Conservation (phyloP, 257 asterid genomes). For the Catharanthus roseus region DNA sequence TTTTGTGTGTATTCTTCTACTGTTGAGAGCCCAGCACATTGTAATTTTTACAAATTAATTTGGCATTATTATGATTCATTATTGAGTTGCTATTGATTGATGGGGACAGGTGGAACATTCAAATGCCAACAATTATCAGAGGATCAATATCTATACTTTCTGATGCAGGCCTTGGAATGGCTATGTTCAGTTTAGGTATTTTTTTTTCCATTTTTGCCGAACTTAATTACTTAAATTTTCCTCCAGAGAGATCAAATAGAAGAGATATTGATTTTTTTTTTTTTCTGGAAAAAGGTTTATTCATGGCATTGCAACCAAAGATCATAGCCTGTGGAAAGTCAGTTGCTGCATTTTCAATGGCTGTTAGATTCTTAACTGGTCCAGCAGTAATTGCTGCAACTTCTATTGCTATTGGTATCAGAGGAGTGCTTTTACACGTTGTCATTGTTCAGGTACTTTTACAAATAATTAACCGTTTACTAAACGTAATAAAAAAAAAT, state of each 20-base stretch:
- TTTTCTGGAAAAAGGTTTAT: conserved; percentile 45
- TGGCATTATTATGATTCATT: too few species aligned
- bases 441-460: conserved; percentile 79
- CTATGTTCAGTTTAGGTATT: conserved; percentile 87
- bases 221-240: not conserved
- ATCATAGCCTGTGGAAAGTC: conserved; percentile 82
- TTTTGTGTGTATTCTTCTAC: too few species aligned
- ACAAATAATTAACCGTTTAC: too few species aligned
- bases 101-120: conserved; percentile 74
- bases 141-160: conserved; percentile 89
- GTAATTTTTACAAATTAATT: too few species aligned
- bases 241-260: not conserved
- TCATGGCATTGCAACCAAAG: conserved; percentile 96
- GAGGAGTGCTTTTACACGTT: conserved; percentile 75
- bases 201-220: not conserved
- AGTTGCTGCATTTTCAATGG: conserved; percentile 89
- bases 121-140: conserved; percentile 79
- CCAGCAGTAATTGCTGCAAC: conserved; percentile 97
- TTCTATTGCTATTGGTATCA: conserved; percentile 78
- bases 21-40: too few species aligned
- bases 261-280: too few species aligned
- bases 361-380: conserved; percentile 86
- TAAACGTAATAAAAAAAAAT: too few species aligned
- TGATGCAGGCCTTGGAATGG: conserved; percentile 98
- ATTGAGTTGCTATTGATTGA: not conserved